Base-by-base conservation (phyloP, 1,284 basidiomycete species). In the Boletus semigastroideus region DNA sequence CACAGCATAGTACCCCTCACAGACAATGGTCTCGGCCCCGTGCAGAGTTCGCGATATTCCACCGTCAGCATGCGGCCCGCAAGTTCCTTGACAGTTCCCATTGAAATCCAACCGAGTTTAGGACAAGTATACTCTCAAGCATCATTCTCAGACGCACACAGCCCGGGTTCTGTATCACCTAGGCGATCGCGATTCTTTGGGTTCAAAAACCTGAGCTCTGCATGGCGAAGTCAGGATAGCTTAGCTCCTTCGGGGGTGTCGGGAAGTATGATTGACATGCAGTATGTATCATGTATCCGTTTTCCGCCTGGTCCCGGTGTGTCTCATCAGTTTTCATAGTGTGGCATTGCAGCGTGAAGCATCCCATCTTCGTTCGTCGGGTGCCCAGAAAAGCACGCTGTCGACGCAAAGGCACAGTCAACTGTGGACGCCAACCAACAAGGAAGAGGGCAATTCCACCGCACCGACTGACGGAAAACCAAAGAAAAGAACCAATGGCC, bases 231-330 rank as follows among this genome's bases (percentile, higher is more conserved):
- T 66, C 83, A 84, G 59, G 87, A 90, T 52, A 91, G 89, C 63
- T 71, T 92, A 42, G 86, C 87, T 2, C 77, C 80, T 16, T 89
- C 88, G 28, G 92, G 90, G 7, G 82, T 86, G 65, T 85, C 84
- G 4, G 86, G 86, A 50, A 90, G 92, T 65, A 92, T 94, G 90
- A 77, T 94, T 65, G 90, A 94, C 67, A 94, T 94, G 92, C 92
- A 94, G 92, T 94, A 73, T 64, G 91, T 86, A 20, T 48, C 42
- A 45, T 31, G 33, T 48, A 55, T 53, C 42, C 39, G 16, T 31
- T 38, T 42, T 40, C 49, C 28, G 22, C 3, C 10, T 17, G 25
- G 55, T 44, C 50, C 3, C 38, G 11, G 33, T 38, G 43, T 49
- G 54, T 48, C 46, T 59, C 42, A 54, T 58, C 53, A 47, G 34